Base-by-base conservation (phyloP, 495 filamentous ascomycete genomes). In the Xylaria palmicola region DNA sequence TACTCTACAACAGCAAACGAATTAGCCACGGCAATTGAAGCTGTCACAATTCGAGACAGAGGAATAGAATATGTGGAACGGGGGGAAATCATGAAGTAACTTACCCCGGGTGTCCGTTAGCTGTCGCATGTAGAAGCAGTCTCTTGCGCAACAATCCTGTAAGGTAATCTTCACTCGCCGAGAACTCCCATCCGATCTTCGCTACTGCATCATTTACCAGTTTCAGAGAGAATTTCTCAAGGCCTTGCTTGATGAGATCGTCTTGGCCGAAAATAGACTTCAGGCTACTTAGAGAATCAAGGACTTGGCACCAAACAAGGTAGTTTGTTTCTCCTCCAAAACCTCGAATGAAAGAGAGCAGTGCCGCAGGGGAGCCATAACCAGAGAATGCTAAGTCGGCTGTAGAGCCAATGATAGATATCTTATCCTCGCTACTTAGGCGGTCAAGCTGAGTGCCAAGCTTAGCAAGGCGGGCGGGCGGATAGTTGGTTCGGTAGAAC, bases 401-500 rank as follows among this genome's bases (percentile, higher is more conserved):
- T n/a, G 94, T 92, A 73, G 96, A 94, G 50, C 89, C 91, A 61
- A 96, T 85, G 59, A 96, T 81, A 6, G 90, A 91, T 67, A 97
- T 93, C 75, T 92, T 94, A 75, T 98, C 94, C 72, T 92, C 86
- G 20, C 88, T 85, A 58, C 85, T 89, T 40, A 98, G 79, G 36
- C 86, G 82, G 58, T 87, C 79, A 39, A 88, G 85, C 45, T 87
- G 85, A 47, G 86, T 81, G 50, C 93, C 89, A 37, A 98, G 87
- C 70, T 90, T 87, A 17, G 81, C 84, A 34, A 98, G 83, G 19
- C 92, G 85, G 30, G 81, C 78, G 44, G 90, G 86, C 9, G 94
- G 89, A 65, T 96, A 95, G 73, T 95, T 96, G 26, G 92, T 94
- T 43, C 93, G 82, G 73, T 96, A 98, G 77, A 97, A 97, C 12